These are phyloP conservation scores for Tuber aestivum DNA, from an alignment of 495 filamentous ascomycete genomes.

Conservation along the genomic window DNA sequence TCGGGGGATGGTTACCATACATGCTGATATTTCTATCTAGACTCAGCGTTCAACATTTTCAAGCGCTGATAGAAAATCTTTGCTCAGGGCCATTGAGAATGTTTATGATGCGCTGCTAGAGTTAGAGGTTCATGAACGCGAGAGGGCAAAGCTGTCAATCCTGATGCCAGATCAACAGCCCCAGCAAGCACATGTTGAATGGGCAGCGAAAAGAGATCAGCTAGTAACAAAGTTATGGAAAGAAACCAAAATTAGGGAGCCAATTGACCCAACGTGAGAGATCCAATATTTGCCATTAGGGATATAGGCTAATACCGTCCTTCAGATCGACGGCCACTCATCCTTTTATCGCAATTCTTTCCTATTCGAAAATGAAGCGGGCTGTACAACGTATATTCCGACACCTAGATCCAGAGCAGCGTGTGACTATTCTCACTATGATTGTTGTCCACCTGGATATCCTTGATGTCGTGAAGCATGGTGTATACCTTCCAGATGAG, in stretches of 20 bases:
- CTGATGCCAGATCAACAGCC: conserved; percentile 32
- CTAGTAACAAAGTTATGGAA: conserved; percentile 80
- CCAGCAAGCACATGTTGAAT: conserved; percentile 60
- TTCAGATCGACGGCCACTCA: conserved; percentile 57
- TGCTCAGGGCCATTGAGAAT: conserved; percentile 75
- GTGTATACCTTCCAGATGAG: conserved; percentile 62
- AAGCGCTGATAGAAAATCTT: conserved; percentile 64
- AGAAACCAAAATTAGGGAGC: conserved; percentile 81
- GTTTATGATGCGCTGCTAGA: conserved; percentile 84
- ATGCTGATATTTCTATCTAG: conserved; percentile 17
- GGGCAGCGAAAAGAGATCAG: conserved; percentile 60
- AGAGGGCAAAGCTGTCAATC: conserved; percentile 58
- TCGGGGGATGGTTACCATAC: background rate
- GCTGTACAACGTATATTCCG: conserved; percentile 90
- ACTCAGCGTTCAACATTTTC: conserved; percentile 36
- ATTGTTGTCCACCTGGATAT: conserved; percentile 90
- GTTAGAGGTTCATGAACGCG: conserved; percentile 88
- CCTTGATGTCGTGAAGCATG: conserved; percentile 76
- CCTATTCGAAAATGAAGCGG: conserved; percentile 93
- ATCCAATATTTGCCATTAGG: conserved; percentile 42
- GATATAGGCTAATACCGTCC: conserved; percentile 27
- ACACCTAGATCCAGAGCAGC: conserved; percentile 84
- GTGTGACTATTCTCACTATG: conserved; percentile 88
- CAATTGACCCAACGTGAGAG: conserved; percentile 55
- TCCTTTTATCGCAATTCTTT: conserved; percentile 94